Conservation (phyloP, 345 rosid species). For the Hevea brasiliensis region DNA sequence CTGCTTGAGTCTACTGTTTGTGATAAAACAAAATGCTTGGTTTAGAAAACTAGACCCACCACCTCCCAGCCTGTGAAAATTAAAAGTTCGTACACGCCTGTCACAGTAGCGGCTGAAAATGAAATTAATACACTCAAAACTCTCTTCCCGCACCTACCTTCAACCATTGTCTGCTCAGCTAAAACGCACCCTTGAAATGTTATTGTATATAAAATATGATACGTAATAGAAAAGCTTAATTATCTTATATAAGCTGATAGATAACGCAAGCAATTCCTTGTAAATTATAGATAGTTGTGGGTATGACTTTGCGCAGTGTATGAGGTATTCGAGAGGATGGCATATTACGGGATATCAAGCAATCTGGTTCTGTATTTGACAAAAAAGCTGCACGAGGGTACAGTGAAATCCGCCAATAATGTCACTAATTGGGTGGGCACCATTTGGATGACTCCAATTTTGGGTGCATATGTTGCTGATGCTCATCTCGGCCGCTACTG, state of each 20-base stretch:
- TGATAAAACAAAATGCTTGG: background rate
- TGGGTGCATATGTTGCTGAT: constrained; percentile 89
- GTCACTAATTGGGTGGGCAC: constrained; percentile 98
- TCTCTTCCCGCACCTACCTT: background rate
- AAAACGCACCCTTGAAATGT: too few relatives aligned
- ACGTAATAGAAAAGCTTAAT: too few relatives aligned
- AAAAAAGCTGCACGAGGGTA: constrained; percentile 72
- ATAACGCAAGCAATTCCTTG: too few relatives aligned
- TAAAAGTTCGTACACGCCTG: background rate
- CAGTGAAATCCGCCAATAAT: constrained; percentile 77
- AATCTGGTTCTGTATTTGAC: constrained; percentile 78
- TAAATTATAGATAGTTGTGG: background rate
- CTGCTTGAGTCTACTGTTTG: background rate
- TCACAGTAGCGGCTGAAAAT: background rate
- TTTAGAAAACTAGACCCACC: background rate
- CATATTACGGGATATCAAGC: constrained; percentile 80
- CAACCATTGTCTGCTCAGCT: too few relatives aligned
- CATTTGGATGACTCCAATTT: constrained; percentile 70
- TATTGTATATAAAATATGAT: too few relatives aligned
- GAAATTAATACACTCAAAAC: background rate
- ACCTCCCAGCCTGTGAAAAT: background rate
- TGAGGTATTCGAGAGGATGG: constrained; percentile 87
- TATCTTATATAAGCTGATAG: too few relatives aligned
- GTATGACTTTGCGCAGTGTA: constrained; percentile 44
- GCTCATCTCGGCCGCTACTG: constrained; percentile 86